Evolutionary conservation across 2,329 filamentous ascomycete species (phyloP), one percentile per base, ranked within the genome.

Genomic region (Claviceps lovelessii): DNA sequence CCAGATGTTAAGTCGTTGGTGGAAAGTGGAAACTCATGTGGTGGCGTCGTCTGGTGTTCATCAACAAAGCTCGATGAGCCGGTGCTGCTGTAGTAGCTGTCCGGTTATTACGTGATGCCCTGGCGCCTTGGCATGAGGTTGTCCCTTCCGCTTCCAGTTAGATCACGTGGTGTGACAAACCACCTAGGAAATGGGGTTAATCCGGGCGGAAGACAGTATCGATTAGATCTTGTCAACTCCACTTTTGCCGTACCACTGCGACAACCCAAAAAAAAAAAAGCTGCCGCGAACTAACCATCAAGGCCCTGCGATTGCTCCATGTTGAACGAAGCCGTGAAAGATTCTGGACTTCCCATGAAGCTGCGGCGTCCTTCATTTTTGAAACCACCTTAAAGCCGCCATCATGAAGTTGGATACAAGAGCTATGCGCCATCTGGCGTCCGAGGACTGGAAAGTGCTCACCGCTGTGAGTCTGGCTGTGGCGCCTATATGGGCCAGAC

Each of bases 321-420:
- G 37, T 47, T 23, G 41, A 44, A 39, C 11, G 15, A 28, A 19
- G 28, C 11, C 17, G 28, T 35, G n/a, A 13, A 19, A 7, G 15
- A 19, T 11, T 11, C 19, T 19, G 4, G 46, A 39, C 19, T 31
- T 44, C 17, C 10, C 45, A 13, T 37, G n/a, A 28, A 28, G 9
- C 8, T 44, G 11, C 19, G 28, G 13, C 23, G 9, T 19, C 6
- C 23, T 31, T 31, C 23, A 23, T 19, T 5, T 10, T 8, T 48
- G 19, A 49, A 17, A 41, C n/a, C 29, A 28, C 13, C n/a, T 44
- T 28, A 10, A 41, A 31, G 5, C 10, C 29, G 15, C 10, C 65
- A 72, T 57, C 60, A 98, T 98, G 93, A 95, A 93, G 76, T 83
- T 98, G 69, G 90, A 98, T 69, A 90, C 91, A 51, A 90, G 90